Conservation (phyloP, 176 grass and related monocot species). For the Bothriochloa decipiens region DNA sequence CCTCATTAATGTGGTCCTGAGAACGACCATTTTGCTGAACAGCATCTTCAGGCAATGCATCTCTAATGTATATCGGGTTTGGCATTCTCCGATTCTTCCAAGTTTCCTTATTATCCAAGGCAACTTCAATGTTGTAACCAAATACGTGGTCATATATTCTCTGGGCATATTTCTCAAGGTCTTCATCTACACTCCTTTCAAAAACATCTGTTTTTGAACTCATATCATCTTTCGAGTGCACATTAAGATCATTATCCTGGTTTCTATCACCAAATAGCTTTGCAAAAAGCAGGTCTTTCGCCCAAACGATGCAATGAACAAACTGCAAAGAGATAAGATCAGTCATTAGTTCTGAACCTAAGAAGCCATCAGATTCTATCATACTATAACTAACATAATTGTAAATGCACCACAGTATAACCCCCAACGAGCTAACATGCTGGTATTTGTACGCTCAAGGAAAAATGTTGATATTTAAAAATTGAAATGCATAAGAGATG, state of each 20-base stretch:
- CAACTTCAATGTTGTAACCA: constrained; percentile 84
- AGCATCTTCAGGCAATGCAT: constrained; percentile 56
- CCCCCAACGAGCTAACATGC: not conserved
- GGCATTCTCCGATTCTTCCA: constrained; percentile 90
- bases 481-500: not conserved
- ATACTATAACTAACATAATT: not conserved
- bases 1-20: constrained; percentile 30
- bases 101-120: constrained; percentile 84
- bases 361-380: not conserved
- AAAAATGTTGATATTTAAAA: not conserved
- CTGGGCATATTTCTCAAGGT: constrained; percentile 69
- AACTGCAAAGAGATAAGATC: constrained; percentile 56
- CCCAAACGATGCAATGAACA: constrained; percentile 98
- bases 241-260: constrained; percentile 96
- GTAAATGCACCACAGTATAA: not conserved
- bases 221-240: constrained; percentile 62
- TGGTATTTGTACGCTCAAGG: not conserved
- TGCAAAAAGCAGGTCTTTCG: constrained; percentile 97
- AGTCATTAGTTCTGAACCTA: not conserved
- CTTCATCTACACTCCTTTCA: constrained; percentile 61
- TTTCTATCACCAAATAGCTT: constrained; percentile 96
- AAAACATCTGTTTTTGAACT: constrained; percentile 75
- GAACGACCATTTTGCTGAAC: constrained; percentile 58
- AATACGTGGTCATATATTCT: constrained; percentile 96
- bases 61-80: constrained; percentile 67